Conservation (phyloP, 495 filamentous ascomycete genomes). For the Neurospora africana region DNA sequence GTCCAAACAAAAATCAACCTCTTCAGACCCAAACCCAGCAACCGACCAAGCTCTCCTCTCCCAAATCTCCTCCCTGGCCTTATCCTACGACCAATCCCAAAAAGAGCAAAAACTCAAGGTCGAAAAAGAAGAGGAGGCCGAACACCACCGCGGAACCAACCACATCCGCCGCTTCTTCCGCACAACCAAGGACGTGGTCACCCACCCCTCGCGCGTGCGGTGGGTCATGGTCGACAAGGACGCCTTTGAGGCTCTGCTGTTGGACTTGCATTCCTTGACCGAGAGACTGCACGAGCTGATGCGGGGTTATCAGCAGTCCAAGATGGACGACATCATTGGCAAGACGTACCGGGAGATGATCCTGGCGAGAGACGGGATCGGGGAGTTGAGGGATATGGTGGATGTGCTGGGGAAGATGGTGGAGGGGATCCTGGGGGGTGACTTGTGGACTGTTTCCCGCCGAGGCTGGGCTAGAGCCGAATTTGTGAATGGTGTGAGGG, state of each 20-base stretch:
- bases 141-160: conserved; percentile 12
- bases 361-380: conserved; percentile 17
- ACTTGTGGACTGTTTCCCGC: too few relatives aligned
- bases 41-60: not conserved
- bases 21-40: too few relatives aligned
- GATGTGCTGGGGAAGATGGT: too few relatives aligned
- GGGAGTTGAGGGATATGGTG: conserved; percentile 8
- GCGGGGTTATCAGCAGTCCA: conserved; percentile 12
- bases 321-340: conserved; percentile 24
- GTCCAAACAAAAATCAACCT: not conserved
- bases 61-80: conserved; percentile 17
- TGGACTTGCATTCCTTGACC: conserved; percentile 21
- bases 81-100: conserved; percentile 15
- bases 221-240: conserved; percentile 23
- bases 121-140: conserved; percentile 11
- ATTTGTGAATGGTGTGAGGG: too few relatives aligned
- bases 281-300: conserved; percentile 25
- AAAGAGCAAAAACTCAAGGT: too few relatives aligned
- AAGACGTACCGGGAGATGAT: conserved; percentile 28
- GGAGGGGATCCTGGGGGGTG: too few relatives aligned
- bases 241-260: conserved; percentile 16
- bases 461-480: too few relatives aligned
- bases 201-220: conserved; percentile 19
- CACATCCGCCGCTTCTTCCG: conserved; percentile 18
- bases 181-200: conserved; percentile 20